Evolutionary conservation across 805 yeast genomes (phyloP), one percentile per base, ranked within the genome.

Genomic region (Blastobotrys attinorum): DNA sequence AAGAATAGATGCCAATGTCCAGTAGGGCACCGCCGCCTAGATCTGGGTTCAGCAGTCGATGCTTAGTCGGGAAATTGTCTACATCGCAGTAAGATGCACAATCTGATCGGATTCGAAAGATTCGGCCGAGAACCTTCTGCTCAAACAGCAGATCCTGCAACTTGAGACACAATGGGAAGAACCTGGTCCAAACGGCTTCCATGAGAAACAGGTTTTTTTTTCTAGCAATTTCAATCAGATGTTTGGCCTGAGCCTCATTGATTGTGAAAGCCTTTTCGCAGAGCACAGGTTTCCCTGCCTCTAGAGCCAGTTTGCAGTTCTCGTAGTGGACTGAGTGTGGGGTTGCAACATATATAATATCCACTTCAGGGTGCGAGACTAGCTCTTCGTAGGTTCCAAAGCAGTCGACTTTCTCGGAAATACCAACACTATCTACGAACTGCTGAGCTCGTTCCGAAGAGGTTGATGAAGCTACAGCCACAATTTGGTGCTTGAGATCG

Each of bases 1-100:
- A 48, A 3, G 74, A 60, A 48, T 77, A 77, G 39, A 76, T 66
- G 2, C 81, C 80, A 44, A 76, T 62, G 54, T 77, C 82, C 50
- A 76, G 65, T 37, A 76, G 54, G 0, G 78, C 72, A 18, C 83
- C 81, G 11, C 77, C 83, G 3, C 76, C 81, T 38, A 73, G 64
- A 15, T 59, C 57, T 3, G 66, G 70, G 53, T 71, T 67, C 44
- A 71, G 60, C 44, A 73, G 53, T 39, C 80, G 57, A 1, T 67
- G 62, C 15, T 48, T 52, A 6, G 51, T 48, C 2, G 69, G 66
- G 35, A 64, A 46, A 16, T n/a, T 25, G 16, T 56, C 63, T n/a
- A 67, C 46, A 39, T 62, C 64, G 16, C 62, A 59, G 48, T 63
- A 60, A 45, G 57, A 62, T 4, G 71, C 60, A 51, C 72, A 68